Evolutionary conservation across 73 alveolate species (phyloP).

Genomic region (Paramecium caudatum): DNA sequence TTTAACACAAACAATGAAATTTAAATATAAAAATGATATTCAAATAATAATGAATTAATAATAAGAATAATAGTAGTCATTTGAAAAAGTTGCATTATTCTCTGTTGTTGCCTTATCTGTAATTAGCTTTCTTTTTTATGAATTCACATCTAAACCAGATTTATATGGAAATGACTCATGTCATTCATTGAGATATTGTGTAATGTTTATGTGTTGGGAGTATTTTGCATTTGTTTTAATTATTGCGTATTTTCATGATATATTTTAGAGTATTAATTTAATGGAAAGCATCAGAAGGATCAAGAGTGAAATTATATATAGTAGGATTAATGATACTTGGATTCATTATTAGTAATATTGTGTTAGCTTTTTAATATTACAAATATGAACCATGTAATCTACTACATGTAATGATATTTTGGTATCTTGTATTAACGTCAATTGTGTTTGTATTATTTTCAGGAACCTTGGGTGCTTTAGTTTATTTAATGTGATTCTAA

Average conservation of each 20-base stretch:
- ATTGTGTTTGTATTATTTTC: neutral
- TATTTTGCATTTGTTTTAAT: neutral
- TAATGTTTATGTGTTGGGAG: neutral
- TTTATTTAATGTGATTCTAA: constrained; percentile 6
- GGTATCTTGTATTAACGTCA: constrained; percentile 12
- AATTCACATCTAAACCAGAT: constrained; percentile 38
- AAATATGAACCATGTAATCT: constrained; percentile 38
- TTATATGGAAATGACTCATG: neutral
- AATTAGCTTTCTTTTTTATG: neutral
- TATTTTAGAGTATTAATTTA: neutral
- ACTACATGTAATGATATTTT: neutral
- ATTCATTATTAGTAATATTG: neutral
- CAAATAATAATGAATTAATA: neutral
- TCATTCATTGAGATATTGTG: neutral
- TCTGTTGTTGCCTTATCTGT: neutral
- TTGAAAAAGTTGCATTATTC: constrained; percentile 20
- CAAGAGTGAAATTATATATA: neutral
- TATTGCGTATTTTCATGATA: neutral
- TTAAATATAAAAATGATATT: neutral
- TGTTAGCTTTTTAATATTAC: neutral
- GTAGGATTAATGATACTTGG: neutral
- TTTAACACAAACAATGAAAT: neutral
- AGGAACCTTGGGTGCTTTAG: neutral
- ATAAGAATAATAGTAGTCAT: neutral
- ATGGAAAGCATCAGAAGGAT: neutral